Percentiles rank a stretch among this genome's conserved stretches.
Evolutionary conservation across 1,284 basidiomycete species (phyloP).

Genomic region (Gastroboletus turbinatus): DNA sequence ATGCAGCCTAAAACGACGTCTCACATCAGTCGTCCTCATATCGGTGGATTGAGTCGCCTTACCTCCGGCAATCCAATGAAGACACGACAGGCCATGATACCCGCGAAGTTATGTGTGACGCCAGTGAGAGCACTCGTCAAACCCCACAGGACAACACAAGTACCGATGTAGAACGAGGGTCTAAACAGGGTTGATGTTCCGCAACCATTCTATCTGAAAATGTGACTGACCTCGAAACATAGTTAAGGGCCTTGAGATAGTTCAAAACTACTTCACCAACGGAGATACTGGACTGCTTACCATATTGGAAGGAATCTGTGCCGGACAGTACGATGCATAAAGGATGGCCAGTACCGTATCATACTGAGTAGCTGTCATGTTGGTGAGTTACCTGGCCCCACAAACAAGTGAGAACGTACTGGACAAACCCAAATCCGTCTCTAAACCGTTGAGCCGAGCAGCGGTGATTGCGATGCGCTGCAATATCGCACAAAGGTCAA

Average conservation of each 20-base stretch:
- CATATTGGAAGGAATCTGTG: conserved; percentile 68
- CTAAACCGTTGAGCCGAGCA: conserved; percentile 59
- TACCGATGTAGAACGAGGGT: conserved; percentile 62
- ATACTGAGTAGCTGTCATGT: conserved; percentile 56
- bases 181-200: conserved; percentile 31
- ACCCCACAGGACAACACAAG: conserved; percentile 63
- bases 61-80: conserved; percentile 66
- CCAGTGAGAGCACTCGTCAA: conserved; percentile 61
- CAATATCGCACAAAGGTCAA: background rate
- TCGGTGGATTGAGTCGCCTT: background rate
- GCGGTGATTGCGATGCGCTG: conserved; percentile 60
- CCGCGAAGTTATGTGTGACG: conserved; percentile 51
- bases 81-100: conserved; percentile 57
- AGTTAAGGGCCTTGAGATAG: conserved; percentile 44
- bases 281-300: conserved; percentile 29
- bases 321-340: conserved; percentile 60
- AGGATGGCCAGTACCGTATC: conserved; percentile 59
- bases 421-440: conserved; percentile 52
- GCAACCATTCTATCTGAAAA: background rate
- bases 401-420: conserved; percentile 34
- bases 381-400: background rate
- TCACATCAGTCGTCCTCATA: background rate
- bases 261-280: background rate
- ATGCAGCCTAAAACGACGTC: conserved; percentile 45
- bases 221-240: conserved; percentile 42